These are phyloP conservation scores for Tuber microsphaerosporum DNA, from an alignment of 495 filamentous ascomycete genomes.

Conservation along the genomic window DNA sequence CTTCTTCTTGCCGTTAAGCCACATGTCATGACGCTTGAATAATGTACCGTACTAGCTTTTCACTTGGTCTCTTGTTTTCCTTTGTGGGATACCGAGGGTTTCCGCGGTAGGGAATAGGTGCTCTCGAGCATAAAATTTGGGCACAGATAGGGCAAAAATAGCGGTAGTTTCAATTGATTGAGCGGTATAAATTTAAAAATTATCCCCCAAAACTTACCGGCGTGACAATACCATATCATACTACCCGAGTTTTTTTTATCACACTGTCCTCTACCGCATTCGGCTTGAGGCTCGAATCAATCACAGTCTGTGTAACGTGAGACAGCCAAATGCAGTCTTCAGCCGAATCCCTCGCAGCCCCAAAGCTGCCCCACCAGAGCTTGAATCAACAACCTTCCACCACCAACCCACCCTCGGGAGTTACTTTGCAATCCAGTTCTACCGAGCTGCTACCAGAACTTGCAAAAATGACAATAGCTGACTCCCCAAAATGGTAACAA, in stretches of 20 bases:
- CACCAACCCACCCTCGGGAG: not conserved
- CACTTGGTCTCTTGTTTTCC: not conserved
- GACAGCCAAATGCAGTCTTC: not conserved
- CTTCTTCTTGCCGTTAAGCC: not conserved
- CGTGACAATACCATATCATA: not conserved
- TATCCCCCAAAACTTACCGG: not conserved
- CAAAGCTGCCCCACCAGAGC: constrained; percentile 23
- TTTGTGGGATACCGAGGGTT: not conserved
- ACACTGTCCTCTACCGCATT: not conserved
- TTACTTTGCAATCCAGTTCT: not conserved
- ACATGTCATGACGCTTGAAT: not conserved
- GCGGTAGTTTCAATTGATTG: not conserved
- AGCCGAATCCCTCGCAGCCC: constrained; percentile 1
- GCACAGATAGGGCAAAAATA: not conserved
- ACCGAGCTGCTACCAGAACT: not conserved
- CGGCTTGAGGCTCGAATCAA: not conserved
- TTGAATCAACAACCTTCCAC: constrained; percentile 14
- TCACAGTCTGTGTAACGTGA: not conserved
- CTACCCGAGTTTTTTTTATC: not conserved
- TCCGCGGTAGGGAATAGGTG: not conserved
- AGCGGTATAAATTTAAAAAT: not conserved
- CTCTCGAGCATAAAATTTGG: not conserved
- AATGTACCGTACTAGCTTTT: not conserved
- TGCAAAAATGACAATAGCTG: constrained; percentile 30
- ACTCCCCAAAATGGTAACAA: constrained; percentile 31